Conservation (phyloP, 2,329 filamentous ascomycete genomes). For the Emmonsiellopsis sp. region DNA sequence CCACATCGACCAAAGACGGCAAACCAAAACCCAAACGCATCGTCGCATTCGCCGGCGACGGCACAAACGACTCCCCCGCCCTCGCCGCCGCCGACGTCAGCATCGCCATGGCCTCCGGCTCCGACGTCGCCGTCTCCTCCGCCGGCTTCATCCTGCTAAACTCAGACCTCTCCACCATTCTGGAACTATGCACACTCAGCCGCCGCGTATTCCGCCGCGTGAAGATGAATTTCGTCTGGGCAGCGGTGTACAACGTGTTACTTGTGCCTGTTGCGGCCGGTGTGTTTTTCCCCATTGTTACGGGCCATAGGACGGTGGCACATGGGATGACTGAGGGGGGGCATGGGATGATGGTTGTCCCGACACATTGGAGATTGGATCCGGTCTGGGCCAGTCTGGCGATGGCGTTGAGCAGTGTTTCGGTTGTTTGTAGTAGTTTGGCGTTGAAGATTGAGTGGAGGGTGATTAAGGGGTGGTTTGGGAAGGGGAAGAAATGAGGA, state of each 20-base stretch:
- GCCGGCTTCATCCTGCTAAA: constrained; percentile 74
- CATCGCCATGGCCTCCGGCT: constrained; percentile 72
- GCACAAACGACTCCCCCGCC: constrained; percentile 78
- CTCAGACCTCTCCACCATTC: constrained; percentile 58
- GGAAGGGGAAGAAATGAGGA: background rate
- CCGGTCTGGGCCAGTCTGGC: constrained; percentile 74
- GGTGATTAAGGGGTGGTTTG: constrained; percentile 1
- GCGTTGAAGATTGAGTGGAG: constrained; percentile 48
- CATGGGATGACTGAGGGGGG: constrained; percentile 16
- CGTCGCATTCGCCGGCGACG: constrained; percentile 78
- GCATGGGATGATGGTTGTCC: constrained; percentile 22
- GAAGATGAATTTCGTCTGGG: constrained; percentile 80
- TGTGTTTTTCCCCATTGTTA: constrained; percentile 57
- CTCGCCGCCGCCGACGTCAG: constrained; percentile 72
- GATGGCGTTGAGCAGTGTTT: constrained; percentile 88
- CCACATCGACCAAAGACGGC: background rate
- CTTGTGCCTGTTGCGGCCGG: constrained; percentile 76
- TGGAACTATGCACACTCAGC: constrained; percentile 65
- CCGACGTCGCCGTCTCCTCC: constrained; percentile 72
- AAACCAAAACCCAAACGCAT: constrained; percentile 37
- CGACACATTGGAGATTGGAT: constrained; percentile 37
- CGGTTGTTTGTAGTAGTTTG: constrained; percentile 75
- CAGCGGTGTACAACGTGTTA: constrained; percentile 68
- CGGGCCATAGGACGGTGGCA: constrained; percentile 21
- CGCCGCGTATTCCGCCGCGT: constrained; percentile 66